A percentile compares a stretch with the other conserved stretches of the same genome.
phyloP scores from a whole-genome alignment of 176 grass and related monocot species.

The Lolium multiflorum region DNA sequence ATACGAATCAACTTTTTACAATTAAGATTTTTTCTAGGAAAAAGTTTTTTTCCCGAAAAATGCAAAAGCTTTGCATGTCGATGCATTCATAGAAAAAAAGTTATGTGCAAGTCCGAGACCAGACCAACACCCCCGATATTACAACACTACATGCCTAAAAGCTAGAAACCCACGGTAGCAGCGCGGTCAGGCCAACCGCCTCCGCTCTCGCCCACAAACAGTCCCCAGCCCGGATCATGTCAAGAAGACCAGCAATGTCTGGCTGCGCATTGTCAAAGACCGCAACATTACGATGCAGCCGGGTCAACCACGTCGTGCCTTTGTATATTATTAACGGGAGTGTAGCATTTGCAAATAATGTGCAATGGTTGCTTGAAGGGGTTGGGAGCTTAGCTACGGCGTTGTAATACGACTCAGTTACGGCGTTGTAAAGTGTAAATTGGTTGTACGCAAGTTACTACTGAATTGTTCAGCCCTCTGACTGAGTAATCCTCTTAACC shows the following conservation, averaged over 20 bases:
- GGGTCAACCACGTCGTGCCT: background rate
- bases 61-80: background rate
- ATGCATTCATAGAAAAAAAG: background rate
- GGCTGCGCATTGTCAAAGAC: background rate
- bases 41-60: background rate
- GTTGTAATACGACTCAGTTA: too few species aligned
- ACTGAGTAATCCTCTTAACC: too few species aligned
- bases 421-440: too few species aligned
- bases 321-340: background rate
- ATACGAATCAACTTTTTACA: background rate
- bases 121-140: background rate
- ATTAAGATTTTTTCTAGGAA: background rate
- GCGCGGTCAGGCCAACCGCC: background rate
- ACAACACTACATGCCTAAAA: background rate
- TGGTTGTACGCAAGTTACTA: too few species aligned
- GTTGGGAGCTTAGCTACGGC: background rate
- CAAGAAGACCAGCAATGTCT: background rate
- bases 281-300: background rate
- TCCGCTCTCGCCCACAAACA: background rate
- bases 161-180: background rate
- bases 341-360: constrained; percentile 18
- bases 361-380: background rate
- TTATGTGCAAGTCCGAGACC: background rate
- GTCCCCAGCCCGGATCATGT: background rate
- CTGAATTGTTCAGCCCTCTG: background rate